phyloP scores from a whole-genome alignment of 805 yeast genomes.

The Ogataea pignaliae region DNA sequence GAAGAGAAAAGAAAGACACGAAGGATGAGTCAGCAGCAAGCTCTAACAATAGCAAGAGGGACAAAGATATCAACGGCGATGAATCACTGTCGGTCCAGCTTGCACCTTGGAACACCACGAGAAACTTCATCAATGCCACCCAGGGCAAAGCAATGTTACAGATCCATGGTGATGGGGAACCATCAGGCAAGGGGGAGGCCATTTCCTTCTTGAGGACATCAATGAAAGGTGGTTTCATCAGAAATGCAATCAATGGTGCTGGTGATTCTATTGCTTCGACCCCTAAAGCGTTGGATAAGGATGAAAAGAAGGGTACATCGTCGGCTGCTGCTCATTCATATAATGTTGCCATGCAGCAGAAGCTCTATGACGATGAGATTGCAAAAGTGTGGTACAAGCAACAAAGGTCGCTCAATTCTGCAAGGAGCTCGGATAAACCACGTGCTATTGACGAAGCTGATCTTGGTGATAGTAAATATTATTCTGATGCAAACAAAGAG shows the following conservation, averaged over 20 bases:
- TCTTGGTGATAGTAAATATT: slow-evolving; percentile 21
- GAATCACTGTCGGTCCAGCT: slow-evolving; percentile 75
- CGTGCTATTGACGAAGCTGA: slow-evolving; percentile 10
- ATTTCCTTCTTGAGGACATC: slow-evolving; percentile 85
- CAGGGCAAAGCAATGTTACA: slow-evolving; percentile 97
- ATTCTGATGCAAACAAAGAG: slow-evolving; percentile 32
- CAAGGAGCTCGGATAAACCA: slow-evolving; percentile 21
- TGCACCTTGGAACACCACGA: slow-evolving; percentile 91
- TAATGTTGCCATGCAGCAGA: slow-evolving; percentile 81
- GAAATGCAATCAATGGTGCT: slow-evolving; percentile 15
- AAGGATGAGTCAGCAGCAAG: slow-evolving; percentile 7
- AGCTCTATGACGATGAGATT: slow-evolving; percentile 87
- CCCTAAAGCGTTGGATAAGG: slow-evolving; percentile 19
- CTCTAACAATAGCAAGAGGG: slow-evolving; percentile 11
- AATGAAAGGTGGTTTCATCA: slow-evolving; percentile 85
- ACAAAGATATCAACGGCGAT: slow-evolving; percentile 36
- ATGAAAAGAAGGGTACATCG: slow-evolving; percentile 36
- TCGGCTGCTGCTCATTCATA: slow-evolving; percentile 65
- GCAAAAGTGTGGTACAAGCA: slow-evolving; percentile 87
- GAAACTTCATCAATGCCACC: slow-evolving; percentile 87
- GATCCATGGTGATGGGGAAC: slow-evolving; percentile 92
- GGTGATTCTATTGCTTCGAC: slow-evolving; percentile 15
- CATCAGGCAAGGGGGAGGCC: slow-evolving; percentile 86
- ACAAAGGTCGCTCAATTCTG: slow-evolving; percentile 48
- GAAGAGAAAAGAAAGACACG: slow-evolving; percentile 23